Evolutionary conservation across 495 filamentous ascomycete species (phyloP).

Genomic region (Bathelium albidoporum): DNA sequence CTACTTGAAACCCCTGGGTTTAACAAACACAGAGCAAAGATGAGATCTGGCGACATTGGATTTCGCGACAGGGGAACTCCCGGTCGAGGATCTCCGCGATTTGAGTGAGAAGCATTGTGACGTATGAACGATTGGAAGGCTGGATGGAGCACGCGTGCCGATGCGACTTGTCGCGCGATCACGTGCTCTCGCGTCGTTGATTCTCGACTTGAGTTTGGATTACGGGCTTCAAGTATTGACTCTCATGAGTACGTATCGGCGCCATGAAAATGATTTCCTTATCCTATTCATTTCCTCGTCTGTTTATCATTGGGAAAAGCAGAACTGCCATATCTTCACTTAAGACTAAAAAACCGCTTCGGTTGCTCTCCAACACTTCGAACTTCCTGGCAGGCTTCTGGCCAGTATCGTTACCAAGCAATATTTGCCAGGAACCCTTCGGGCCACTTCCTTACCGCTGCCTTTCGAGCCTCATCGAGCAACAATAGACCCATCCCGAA

Average conservation of each 20-base stretch:
- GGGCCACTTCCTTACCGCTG: constrained; percentile 37
- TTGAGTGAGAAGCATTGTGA: constrained; percentile 24
- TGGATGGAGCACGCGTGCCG: background rate
- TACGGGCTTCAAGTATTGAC: too few species aligned
- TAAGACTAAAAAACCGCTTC: too few species aligned
- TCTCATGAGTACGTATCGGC: too few species aligned
- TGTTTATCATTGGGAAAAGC: too few species aligned
- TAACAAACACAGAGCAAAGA: constrained; percentile 23
- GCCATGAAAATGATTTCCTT: too few species aligned
- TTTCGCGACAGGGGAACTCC: constrained; percentile 29
- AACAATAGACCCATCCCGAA: constrained; percentile 47
- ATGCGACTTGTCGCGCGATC: constrained; percentile 3
- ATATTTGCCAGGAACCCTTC: constrained; percentile 33
- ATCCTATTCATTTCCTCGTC: too few species aligned
- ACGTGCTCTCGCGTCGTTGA: constrained; percentile 14
- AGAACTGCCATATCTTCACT: too few species aligned
- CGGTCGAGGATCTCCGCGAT: constrained; percentile 15
- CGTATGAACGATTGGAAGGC: background rate
- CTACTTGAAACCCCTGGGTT: background rate
- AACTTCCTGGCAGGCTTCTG: too few species aligned
- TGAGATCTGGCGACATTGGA: constrained; percentile 26
- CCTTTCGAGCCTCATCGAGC: constrained; percentile 22
- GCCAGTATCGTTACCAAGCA: constrained; percentile 32
- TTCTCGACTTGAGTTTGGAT: too few species aligned
- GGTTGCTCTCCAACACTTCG: too few species aligned